Base-by-base conservation (phyloP, 176 grass and related monocot genomes). In the Aegilops tauschii region DNA sequence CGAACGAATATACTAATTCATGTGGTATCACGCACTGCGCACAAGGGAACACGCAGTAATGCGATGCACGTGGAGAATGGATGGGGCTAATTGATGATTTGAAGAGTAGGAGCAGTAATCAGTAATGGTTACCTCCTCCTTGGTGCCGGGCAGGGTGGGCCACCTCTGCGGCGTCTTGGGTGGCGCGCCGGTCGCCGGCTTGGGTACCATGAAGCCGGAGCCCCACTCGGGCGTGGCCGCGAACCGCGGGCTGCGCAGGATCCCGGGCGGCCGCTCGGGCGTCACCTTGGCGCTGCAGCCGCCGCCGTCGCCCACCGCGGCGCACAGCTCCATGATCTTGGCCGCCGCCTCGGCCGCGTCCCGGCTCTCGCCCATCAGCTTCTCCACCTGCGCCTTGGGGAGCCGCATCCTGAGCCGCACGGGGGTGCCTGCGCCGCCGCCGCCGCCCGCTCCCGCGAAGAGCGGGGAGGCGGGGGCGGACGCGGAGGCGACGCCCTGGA, bases 241-340 rank as follows among this genome's bases (percentile, higher is more conserved):
- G 86, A 88, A 88, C 23, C 90, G 52, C 40, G 90, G 90, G 86
- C 86, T 91, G 29, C 80, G 37, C 13, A 89, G 61, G 14, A 88
- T 86, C 42, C 83, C 80, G 1, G 36, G 79, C 58, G 80, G 89
- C 37, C 85, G 39, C 81, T 91, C 82, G 52, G 90, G 90, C 5
- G 90, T 91, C 11, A 80, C 82, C 29, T 52, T 39, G 69, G 77
- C 77, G 86, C 77, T 17, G 49, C 49, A 52, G 14, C 12, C 69
- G 35, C 12, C 69, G 35, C 80, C 81, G 45, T 62, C 73, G 16
- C 90, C 91, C 23, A 72, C 32, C 2, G 87, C 81, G 2, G 69
- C 27, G 80, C 88, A 95, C 27, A 95, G 90, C 56, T 88, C 86
- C 93, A 95, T 92, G 80, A 95, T 95, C 90, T 88, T 95, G 70